Evolutionary conservation across 305 asterid genomes (phyloP), one percentile per base, ranked within the genome.

Genomic region (Petunia hybrid): DNA sequence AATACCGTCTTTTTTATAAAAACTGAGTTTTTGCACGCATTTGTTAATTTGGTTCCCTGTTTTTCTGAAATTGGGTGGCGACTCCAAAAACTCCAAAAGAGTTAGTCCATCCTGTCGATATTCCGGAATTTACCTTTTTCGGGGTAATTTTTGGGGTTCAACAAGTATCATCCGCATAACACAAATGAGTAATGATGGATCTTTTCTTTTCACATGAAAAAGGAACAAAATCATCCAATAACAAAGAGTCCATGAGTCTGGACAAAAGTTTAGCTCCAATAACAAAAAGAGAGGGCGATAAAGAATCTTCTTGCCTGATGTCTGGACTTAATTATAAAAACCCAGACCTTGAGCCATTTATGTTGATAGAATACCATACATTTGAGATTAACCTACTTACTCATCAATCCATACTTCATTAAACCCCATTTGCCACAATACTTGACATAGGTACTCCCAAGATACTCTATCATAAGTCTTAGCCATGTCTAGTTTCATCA

Each of bases 201-300:
- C 31, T 31, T 12, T 39, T 38, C 8, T 65, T 39, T 14, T 10
- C 71, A 65, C 39, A 65, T n/a, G 46, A 65, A 41, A 36, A 65
- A 4, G 31, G 48, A 41, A 65, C 13, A n/a, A 10, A 64, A 7
- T 9, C 46, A 6, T 7, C 53, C 6, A 2, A 6, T 0, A 65
- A 13, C 39, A n/a, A 65, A 65, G 71, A 39, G 39, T 65, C 70
- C 10, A 40, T 0, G 6, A 38, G 22, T 64, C 10, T 64, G 12
- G 67, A 76, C 16, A 76, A 46, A 1, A 40, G 22, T 53, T 76
- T 14, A 9, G 66, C 80, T 12, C 42, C 51, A 76, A 56, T 41
- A 2, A 76, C 31, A 53, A 76, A 45, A 9, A 76, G 48, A 53
- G 41, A 38, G 7, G 80, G 66, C 6, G 55, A 76, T 9, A 76